phyloP scores from a whole-genome alignment of 1,284 basidiomycete genomes.

The Fistulina hepatica region DNA sequence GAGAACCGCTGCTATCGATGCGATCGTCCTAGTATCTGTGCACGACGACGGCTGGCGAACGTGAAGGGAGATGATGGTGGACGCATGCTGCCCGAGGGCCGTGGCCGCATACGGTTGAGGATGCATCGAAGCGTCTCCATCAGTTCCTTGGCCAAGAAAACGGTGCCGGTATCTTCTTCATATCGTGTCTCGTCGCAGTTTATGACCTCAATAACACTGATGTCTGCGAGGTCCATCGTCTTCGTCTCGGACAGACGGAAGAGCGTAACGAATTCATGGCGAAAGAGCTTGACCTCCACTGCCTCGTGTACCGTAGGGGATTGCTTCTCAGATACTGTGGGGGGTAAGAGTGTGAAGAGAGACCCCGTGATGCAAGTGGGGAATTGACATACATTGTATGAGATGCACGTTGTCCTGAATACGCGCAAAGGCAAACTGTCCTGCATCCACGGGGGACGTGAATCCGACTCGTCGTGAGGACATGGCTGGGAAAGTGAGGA shows the following conservation, averaged over 20 bases:
- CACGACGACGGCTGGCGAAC: no score
- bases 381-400: conserved; percentile 8
- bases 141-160: conserved; percentile 49
- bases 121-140: no score
- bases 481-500: no score
- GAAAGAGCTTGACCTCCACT: conserved; percentile 39
- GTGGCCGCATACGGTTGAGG: no score
- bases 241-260: conserved; percentile 39
- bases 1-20: no score
- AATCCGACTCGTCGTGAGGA: no score
- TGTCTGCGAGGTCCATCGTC: conserved; percentile 38
- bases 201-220: conserved; percentile 45
- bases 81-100: no score
- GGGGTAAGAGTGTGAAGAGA: neutral
- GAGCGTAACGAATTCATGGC: conserved; percentile 49
- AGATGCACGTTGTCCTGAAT: conserved; percentile 10
- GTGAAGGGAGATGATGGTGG: no score
- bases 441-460: no score
- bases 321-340: conserved; percentile 16
- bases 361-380: neutral
- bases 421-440: conserved; percentile 1
- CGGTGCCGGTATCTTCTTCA: conserved; percentile 51
- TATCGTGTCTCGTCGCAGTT: conserved; percentile 38
- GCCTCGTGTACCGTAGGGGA: conserved; percentile 25
- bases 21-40: no score